Base-by-base conservation (phyloP, 768 basidiomycete species). In the Cantharellus cinnabarinus region DNA sequence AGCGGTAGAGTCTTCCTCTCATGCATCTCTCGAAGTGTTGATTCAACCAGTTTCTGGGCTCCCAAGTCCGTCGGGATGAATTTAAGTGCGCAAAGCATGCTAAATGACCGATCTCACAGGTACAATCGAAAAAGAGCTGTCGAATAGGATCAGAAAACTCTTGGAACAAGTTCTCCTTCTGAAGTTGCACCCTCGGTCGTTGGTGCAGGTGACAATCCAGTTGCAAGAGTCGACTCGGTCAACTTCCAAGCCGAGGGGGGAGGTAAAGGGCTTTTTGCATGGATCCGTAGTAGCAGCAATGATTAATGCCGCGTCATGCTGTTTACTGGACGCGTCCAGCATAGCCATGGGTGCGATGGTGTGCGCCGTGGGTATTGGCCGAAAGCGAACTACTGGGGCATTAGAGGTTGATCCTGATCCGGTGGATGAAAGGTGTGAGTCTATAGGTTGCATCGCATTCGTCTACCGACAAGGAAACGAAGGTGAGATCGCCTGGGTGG, bases 181-280 rank as follows among this genome's bases (percentile, higher is more conserved):
- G 54, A 71, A 75, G 3, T 76, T 78, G 54, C 76, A 82, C 60
- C 89, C 88, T 4, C 73, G 88, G 10, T 80, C 83, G 2, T 74
- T 87, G 5, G 72, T 89, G 2, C 87, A 89, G 63, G 73, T 90
- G n/a, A 82, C 86, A 1, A 74, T 84, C 0, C 88, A 90, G 68
- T 73, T 76, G 2, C 71, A 87, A 1, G 62, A 66, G 1, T 59
- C 67, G 5, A 57, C 34, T 20, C 7, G 4, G 20, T 29, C 20
- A 29, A 29, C 4, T 35, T 41, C 50, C 14, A 40, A 55, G 0
- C 35, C 57, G 14, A 42, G 64, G 15, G 52, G 20, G 20, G 20
- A 29, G 20, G 0, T 29, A 29, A 29, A 29, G 20, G 20, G 20
- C 20, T 48, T 20, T 10, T 48, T 38, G 14, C 7, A 10, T 54